A percentile compares a stretch with the other conserved stretches of the same genome.
Conservation (phyloP, 1,284 basidiomycete species). For the Neolentinus lepideus region DNA sequence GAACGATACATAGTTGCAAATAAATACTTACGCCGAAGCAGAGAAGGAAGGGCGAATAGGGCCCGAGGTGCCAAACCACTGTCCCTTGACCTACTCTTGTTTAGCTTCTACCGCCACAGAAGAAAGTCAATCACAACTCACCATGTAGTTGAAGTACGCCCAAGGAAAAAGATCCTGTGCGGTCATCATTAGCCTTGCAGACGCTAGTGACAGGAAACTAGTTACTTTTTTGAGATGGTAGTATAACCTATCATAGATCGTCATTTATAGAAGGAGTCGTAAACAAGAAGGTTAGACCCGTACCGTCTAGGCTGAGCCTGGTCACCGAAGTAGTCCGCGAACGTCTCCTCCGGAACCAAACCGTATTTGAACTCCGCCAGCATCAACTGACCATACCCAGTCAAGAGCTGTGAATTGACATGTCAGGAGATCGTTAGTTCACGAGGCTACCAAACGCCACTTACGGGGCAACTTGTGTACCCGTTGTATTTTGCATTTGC, state of each 20-base stretch:
- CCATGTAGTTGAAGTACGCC: constrained; percentile 84
- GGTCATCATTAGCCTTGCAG: constrained; percentile 7
- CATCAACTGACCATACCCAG: constrained; percentile 82
- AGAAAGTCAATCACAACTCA: constrained; percentile 24
- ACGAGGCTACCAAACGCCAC: constrained; percentile 22
- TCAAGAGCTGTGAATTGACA: constrained; percentile 51
- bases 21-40: neutral
- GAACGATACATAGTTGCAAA: neutral
- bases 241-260: constrained; percentile 46
- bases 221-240: constrained; percentile 87
- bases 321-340: constrained; percentile 58
- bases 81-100: constrained; percentile 45
- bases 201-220: neutral
- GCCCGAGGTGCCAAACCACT: constrained; percentile 61
- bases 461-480: constrained; percentile 78
- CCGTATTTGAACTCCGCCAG: constrained; percentile 92
- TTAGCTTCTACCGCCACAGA: constrained; percentile 4
- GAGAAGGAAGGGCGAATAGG: constrained; percentile 37
- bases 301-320: constrained; percentile 64
- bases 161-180: constrained; percentile 77
- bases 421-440: constrained; percentile 8
- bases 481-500: constrained; percentile 70
- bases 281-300: constrained; percentile 11
- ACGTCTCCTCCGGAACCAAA: constrained; percentile 81
- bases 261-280: constrained; percentile 5